phyloP scores from a whole-genome alignment of 2,329 filamentous ascomycete genomes.

The Pyricularia grisea region DNA sequence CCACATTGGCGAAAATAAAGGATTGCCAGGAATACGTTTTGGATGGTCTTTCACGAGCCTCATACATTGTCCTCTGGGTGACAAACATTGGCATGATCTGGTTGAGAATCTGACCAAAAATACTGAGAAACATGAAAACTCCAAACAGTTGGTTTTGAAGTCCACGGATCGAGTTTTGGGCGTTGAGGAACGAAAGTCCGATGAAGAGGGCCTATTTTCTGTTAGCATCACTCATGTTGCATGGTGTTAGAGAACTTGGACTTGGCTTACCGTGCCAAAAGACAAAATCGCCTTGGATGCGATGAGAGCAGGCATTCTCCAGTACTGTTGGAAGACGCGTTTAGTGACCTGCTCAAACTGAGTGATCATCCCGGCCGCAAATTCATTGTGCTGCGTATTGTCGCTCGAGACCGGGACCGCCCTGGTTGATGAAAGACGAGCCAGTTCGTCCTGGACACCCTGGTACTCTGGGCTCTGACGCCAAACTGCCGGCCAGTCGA shows the following conservation, averaged over 20 bases:
- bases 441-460: slow-evolving; percentile 41
- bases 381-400: slow-evolving; percentile 55
- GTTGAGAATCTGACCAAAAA: slow-evolving; percentile 72
- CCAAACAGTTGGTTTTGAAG: slow-evolving; percentile 81
- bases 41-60: slow-evolving; percentile 74
- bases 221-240: no score
- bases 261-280: slow-evolving; percentile 29
- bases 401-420: slow-evolving; percentile 17
- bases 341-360: slow-evolving; percentile 60
- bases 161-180: slow-evolving; percentile 63
- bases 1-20: slow-evolving; percentile 74
- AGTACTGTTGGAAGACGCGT: slow-evolving; percentile 85
- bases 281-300: slow-evolving; percentile 71
- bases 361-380: slow-evolving; percentile 62
- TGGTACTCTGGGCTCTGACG: slow-evolving; percentile 48
- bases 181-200: slow-evolving; percentile 70
- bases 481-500: slow-evolving; percentile 59
- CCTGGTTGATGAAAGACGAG: slow-evolving; percentile 16
- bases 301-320: slow-evolving; percentile 82
- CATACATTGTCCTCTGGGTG: slow-evolving; percentile 71
- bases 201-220: slow-evolving; percentile 68
- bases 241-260: no score
- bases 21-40: slow-evolving; percentile 81
- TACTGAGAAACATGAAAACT: slow-evolving; percentile 74
- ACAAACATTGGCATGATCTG: slow-evolving; percentile 84